Evolutionary conservation across 1,284 basidiomycete genomes (phyloP).

Genomic region (Sparassis latifolia): DNA sequence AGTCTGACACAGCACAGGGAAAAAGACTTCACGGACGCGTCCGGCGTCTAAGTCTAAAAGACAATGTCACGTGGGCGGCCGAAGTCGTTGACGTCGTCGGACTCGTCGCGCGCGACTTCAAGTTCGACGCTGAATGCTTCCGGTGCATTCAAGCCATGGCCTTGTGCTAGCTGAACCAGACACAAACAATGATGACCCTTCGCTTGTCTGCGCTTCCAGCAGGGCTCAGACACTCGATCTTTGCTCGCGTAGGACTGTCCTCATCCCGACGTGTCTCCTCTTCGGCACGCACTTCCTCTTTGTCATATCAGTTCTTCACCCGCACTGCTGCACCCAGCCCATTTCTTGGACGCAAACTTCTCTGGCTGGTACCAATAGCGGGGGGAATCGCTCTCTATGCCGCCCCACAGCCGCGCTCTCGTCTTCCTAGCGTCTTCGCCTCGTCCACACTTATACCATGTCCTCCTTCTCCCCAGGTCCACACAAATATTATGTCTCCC

Average conservation of each 20-base stretch:
- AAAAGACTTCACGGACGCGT: too few relatives aligned
- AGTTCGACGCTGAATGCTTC: too few relatives aligned
- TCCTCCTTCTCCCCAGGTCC: constrained; percentile 22
- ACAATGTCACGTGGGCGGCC: too few relatives aligned
- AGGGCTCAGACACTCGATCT: constrained; percentile 20
- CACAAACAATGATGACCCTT: neutral
- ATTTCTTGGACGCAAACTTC: constrained; percentile 23
- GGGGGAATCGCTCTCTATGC: constrained; percentile 48
- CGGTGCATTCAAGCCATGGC: constrained; percentile 1
- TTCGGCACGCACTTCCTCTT: constrained; percentile 15
- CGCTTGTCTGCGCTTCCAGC: constrained; percentile 20
- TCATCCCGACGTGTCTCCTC: constrained; percentile 14
- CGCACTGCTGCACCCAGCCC: constrained; percentile 15
- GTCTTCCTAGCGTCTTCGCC: constrained; percentile 42
- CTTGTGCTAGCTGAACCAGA: neutral
- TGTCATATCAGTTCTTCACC: constrained; percentile 21
- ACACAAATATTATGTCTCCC: constrained; percentile 48
- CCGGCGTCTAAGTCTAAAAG: too few relatives aligned
- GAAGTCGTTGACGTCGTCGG: too few relatives aligned
- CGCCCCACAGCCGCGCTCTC: constrained; percentile 33
- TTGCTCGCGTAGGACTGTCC: constrained; percentile 9
- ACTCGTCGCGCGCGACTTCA: too few relatives aligned
- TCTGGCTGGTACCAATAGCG: constrained; percentile 52
- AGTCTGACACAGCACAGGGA: too few relatives aligned
- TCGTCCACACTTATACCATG: constrained; percentile 63